These are phyloP conservation scores for Exutisphaerella laricina DNA, from an alignment of 2,329 filamentous ascomycete genomes.

Conservation along the genomic window DNA sequence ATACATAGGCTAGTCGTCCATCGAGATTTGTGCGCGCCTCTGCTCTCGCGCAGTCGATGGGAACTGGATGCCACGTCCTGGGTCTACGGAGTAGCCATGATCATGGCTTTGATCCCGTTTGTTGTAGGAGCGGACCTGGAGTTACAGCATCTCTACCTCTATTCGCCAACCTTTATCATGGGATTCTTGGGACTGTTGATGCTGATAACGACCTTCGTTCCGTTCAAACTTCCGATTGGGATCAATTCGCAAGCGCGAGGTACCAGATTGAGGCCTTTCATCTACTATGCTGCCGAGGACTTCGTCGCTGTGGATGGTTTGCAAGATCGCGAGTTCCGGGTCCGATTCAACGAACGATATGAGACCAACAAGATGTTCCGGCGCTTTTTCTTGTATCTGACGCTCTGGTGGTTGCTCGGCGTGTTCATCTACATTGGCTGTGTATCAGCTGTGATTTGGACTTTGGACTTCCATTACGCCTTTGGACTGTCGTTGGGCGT, in stretches of 20 bases:
- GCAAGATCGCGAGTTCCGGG: conserved; percentile 30
- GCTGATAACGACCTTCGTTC: conserved; percentile 27
- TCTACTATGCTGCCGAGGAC: conserved; percentile 33
- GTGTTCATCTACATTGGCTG: conserved; percentile 27
- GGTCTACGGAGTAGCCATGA: conserved; percentile 30
- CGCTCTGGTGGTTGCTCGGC: conserved; percentile 29
- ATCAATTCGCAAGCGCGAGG: conserved; percentile 31
- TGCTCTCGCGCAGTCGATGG: conserved; percentile 27
- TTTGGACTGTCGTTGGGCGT: conserved; percentile 29
- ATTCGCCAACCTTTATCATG: conserved; percentile 31
- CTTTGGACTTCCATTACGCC: conserved; percentile 27
- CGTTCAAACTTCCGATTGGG: conserved; percentile 30
- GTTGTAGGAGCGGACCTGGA: conserved; percentile 24
- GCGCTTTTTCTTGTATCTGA: conserved; percentile 28
- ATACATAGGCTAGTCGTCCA: conserved; percentile 26
- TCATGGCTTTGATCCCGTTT: conserved; percentile 30
- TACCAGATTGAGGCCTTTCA: conserved; percentile 27
- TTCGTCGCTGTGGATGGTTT: conserved; percentile 32
- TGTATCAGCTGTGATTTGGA: conserved; percentile 31
- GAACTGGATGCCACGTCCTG: conserved; percentile 32
- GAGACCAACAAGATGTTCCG: conserved; percentile 28
- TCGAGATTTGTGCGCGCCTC: conserved; percentile 28
- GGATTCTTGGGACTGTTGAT: conserved; percentile 28
- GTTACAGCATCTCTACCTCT: conserved; percentile 29
- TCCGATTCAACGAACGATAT: conserved; percentile 31